Conservation (phyloP, 345 rosid species). For the Reutealis trisperma region DNA sequence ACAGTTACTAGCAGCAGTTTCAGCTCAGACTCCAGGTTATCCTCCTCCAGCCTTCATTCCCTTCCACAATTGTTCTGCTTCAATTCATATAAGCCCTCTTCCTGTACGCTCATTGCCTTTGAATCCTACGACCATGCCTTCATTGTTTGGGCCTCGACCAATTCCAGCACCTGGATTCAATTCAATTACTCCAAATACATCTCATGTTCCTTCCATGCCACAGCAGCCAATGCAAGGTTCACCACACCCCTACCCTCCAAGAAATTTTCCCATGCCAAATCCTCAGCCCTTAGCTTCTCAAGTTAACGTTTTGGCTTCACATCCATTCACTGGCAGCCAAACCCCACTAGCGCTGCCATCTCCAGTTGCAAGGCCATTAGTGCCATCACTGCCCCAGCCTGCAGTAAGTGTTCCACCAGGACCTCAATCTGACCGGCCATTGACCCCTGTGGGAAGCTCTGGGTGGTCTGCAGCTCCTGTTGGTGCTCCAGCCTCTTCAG, state of each 20-base stretch:
- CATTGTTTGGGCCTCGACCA: slow-evolving; percentile 53
- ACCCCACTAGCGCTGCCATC: slow-evolving; percentile 38
- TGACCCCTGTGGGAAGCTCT: slow-evolving; percentile 31
- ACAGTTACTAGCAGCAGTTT: slow-evolving; percentile 37
- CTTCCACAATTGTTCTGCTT: slow-evolving; percentile 39
- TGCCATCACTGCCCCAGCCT: slow-evolving; percentile 43
- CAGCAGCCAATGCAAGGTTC: slow-evolving; percentile 35
- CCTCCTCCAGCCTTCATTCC: slow-evolving; percentile 23
- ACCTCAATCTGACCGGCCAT: slow-evolving; percentile 35
- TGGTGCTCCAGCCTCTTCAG: slow-evolving; percentile 21
- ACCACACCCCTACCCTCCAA: slow-evolving; percentile 35
- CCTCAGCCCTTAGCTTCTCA: slow-evolving; percentile 45
- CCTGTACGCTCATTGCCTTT: slow-evolving; percentile 35
- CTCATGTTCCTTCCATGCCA: slow-evolving; percentile 36
- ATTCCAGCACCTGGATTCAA: slow-evolving; percentile 32
- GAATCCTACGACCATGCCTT: slow-evolving; percentile 35
- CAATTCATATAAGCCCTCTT: slow-evolving; percentile 35
- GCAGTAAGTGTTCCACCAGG: slow-evolving; percentile 34
- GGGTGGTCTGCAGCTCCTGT: slow-evolving; percentile 40
- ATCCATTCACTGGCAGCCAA: slow-evolving; percentile 45
- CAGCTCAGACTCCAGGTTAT: slow-evolving; percentile 35
- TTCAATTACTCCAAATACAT: slow-evolving; percentile 41
- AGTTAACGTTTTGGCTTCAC: slow-evolving; percentile 28
- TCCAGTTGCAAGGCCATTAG: slow-evolving; percentile 36
- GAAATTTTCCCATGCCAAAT: slow-evolving; percentile 41